Evolutionary conservation across 257 asterid species (phyloP), one percentile per base, ranked within the genome.

Genomic region (Solanum neorickii): DNA sequence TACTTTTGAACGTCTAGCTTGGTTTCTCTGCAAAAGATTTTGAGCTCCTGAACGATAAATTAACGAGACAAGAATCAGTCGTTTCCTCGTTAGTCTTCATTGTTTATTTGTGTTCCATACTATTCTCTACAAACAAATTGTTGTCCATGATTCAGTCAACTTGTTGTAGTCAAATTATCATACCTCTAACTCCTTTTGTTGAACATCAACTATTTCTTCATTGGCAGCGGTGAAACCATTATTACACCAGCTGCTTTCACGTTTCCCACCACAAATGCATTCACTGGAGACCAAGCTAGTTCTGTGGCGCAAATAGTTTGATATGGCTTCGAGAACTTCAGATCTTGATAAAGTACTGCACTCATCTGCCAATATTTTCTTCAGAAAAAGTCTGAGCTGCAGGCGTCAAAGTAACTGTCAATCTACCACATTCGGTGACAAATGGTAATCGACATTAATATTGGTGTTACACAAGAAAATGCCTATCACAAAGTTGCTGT

Each of bases 111-210:
- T 62, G 0, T n/a, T 62, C 0, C 16, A 62, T 23, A 62, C 31
- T 23, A 62, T 62, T 0, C 11, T 60, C 69, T 60, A 60, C 29
- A 14, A 60, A 23, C 31, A 23, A 2, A 60, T 60, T 4, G 69
- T 23, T 60, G n/a, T 23, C 69, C 69, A 60, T 60, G 0, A 60
- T 62, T 60, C 31, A 65, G 18, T 65, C 72, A 65, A 65, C 72
- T 65, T 65, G 49, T 6, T 18, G 80, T 60, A 21, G 39, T 16
- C 39, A 29, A 66, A 62, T 25, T 20, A 66, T 44, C 87, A 77
- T 91, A 95, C 98, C 98, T 94, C 92, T 42, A 96, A 88, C 82
- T 95, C 93, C 90, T 91, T 91, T 66, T 93, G 95, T 82, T 95
- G 96, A 82, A 87, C 87, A 87, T 93, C 94, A 65, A 95, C 93